Percentiles rank a stretch among this genome's conserved stretches.
phyloP scores from a whole-genome alignment of 352 stramenopile genomes.

The Globisporangium middletonii region DNA sequence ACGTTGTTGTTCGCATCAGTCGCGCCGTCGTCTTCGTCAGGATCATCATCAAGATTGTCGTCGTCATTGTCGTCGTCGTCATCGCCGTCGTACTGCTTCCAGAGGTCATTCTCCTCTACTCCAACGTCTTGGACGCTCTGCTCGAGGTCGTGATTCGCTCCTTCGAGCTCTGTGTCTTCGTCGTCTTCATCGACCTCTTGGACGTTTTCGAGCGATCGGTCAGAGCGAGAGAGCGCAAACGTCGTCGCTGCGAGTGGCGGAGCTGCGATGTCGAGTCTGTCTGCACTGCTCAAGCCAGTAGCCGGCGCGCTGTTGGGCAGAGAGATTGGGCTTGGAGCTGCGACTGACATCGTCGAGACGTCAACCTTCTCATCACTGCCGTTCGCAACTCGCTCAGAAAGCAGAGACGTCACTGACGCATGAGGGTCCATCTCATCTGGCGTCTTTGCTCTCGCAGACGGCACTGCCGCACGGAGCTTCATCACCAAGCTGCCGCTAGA shows the following conservation, averaged over 20 bases:
- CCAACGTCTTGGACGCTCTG: not conserved
- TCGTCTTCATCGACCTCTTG: slow-evolving; percentile 11
- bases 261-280: not conserved
- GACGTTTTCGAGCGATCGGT: slow-evolving; percentile 12
- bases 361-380: too few species aligned
- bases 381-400: too few species aligned
- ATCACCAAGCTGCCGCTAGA: slow-evolving; percentile 35
- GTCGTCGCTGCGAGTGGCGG: not conserved
- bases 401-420: too few species aligned
- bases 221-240: slow-evolving; percentile 1
- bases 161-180: not conserved
- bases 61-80: slow-evolving; percentile 12
- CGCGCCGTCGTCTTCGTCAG: slow-evolving; percentile 10
- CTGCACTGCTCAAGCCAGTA: not conserved
- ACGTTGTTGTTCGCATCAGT: slow-evolving; percentile 6
- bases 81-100: slow-evolving; percentile 28
- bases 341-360: too few species aligned
- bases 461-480: slow-evolving; percentile 43
- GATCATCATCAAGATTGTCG: slow-evolving; percentile 18
- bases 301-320: not conserved
- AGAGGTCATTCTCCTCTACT: slow-evolving; percentile 8
- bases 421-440: not conserved
- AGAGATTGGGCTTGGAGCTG: too few species aligned
- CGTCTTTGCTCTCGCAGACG: slow-evolving; percentile 24
- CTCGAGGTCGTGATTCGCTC: not conserved